Conservation (phyloP, 1,284 basidiomycete genomes). For the Melampsora larici-populina region DNA sequence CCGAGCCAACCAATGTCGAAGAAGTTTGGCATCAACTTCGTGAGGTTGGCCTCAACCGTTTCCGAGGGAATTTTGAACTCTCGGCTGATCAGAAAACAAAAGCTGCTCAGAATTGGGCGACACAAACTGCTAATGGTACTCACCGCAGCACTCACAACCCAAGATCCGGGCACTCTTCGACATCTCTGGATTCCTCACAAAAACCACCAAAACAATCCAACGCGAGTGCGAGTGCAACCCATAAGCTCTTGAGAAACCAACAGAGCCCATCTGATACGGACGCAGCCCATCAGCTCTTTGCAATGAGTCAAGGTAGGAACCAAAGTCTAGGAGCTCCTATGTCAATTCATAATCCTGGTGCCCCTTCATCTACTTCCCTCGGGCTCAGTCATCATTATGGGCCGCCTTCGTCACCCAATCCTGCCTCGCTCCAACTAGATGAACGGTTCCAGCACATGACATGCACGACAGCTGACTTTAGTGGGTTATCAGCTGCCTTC, state of each 20-base stretch:
- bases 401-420: constrained; percentile 7
- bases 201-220: neutral
- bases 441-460: neutral
- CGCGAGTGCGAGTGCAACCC: neutral
- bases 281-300: constrained; percentile 24
- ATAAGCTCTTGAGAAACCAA: neutral
- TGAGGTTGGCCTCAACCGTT: constrained; percentile 30
- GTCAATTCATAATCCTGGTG: neutral
- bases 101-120: constrained; percentile 33
- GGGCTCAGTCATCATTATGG: constrained; percentile 2
- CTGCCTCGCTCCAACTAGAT: neutral
- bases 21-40: constrained; percentile 34
- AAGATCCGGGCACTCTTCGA: neutral
- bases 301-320: constrained; percentile 9
- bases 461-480: constrained; percentile 16
- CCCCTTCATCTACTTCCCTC: neutral
- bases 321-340: neutral
- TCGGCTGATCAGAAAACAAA: constrained; percentile 14
- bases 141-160: constrained; percentile 7
- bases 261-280: constrained; percentile 32
- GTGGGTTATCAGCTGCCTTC: constrained; percentile 14
- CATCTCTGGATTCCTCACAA: neutral
- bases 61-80: constrained; percentile 9
- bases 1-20: constrained; percentile 29
- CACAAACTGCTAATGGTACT: neutral